These are phyloP conservation scores for Venturia aucupariae DNA, from an alignment of 2,329 filamentous ascomycete species.

Conservation along the genomic window DNA sequence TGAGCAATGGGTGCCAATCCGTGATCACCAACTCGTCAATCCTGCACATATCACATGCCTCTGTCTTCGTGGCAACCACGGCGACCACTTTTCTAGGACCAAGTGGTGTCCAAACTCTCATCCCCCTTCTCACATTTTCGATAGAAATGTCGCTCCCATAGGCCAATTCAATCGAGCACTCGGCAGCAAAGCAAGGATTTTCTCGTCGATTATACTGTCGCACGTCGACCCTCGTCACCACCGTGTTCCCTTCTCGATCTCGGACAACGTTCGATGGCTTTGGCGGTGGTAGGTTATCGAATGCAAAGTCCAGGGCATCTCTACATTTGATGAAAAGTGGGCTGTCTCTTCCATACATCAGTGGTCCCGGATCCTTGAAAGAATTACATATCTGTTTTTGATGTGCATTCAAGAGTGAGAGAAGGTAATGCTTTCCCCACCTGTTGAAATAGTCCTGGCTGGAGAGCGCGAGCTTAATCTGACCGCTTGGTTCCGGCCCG, in stretches of 20 bases:
- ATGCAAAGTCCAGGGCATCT: constrained; percentile 38
- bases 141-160: constrained; percentile 34
- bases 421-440: constrained; percentile 53
- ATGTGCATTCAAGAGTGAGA: constrained; percentile 48
- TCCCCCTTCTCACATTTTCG: constrained; percentile 36
- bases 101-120: constrained; percentile 34
- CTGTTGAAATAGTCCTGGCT: constrained; percentile 30
- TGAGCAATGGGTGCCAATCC: constrained; percentile 49
- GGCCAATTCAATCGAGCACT: constrained; percentile 38
- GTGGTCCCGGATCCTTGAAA: constrained; percentile 52
- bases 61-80: constrained; percentile 43
- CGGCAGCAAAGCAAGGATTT: constrained; percentile 46
- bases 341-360: constrained; percentile 43
- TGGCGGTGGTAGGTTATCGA: constrained; percentile 25
- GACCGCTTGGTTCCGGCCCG: constrained; percentile 37
- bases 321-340: constrained; percentile 45
- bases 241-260: neutral
- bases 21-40: constrained; percentile 44
- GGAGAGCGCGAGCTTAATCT: constrained; percentile 42
- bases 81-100: constrained; percentile 42
- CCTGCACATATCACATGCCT: constrained; percentile 34
- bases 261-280: constrained; percentile 17
- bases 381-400: constrained; percentile 50
- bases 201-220: constrained; percentile 33
- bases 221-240: constrained; percentile 27